Evolutionary conservation across 2,329 filamentous ascomycete species (phyloP), one percentile per base, ranked within the genome.

Genomic region (Penicillium sp.): DNA sequence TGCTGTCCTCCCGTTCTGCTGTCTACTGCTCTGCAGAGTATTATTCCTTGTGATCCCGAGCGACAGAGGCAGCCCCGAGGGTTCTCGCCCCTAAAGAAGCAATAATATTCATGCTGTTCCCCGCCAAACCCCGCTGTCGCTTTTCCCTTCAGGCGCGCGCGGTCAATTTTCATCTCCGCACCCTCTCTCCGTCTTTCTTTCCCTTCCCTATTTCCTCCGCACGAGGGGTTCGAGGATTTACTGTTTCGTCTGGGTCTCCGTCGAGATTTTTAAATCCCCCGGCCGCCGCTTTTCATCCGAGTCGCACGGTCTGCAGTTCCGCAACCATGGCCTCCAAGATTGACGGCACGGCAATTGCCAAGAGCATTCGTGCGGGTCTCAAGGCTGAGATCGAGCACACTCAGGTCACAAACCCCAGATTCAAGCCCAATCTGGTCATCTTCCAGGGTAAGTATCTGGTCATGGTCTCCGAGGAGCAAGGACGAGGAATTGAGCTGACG

Each of bases 331-430:
- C 91, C 62, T 84, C 82, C 66, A 96, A 91, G 80, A 94, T 99
- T 67, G 94, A 99, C 79, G 94, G 94, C 79, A 96, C 88, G 50
- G 91, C 90, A 71, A 91, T 97, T 78, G 94, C 94, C 64, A 95
- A 93, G 80, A 83, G 80, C 70, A 96, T 97, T 71, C 88, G 94
- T 56, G 90, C 92, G 78, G 82, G 83, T 56, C 82, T 99, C 66
- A 87, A 87, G 65, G 78, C 78, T 40, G 87, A 97, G 75, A 95
- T 99, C 74, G 82, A 84, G 62, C 80, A 89, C 71, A 88, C 86
- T 71, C 93, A 97, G 75, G 82, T 84, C 75, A 75, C 80, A 55
- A 97, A 97, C 72, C 89, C 93, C 33, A 84, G 91, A 64, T 99
- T 91, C 80, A 86, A 87, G 77, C 94, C 94, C 46, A 89, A 84